Percentiles rank a stretch among this genome's conserved stretches.
Evolutionary conservation across 192 early-diverging fungal species (phyloP).

Genomic region (Diversispora epigaea): DNA sequence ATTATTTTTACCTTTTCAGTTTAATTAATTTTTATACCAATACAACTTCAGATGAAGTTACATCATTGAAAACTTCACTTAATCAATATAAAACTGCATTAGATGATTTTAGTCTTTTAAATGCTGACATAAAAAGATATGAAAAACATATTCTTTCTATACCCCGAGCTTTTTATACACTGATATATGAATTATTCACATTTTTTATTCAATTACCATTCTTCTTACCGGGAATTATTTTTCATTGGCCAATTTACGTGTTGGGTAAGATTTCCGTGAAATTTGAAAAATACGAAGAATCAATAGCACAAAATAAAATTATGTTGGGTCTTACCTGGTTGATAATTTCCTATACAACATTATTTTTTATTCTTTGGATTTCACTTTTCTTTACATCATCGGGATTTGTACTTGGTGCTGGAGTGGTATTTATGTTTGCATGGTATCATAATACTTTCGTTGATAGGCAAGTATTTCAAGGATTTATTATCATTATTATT

Average conservation of each 20-base stretch:
- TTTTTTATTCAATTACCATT: slow-evolving; percentile 40
- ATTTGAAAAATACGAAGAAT: slow-evolving; percentile 47
- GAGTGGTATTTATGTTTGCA: slow-evolving; percentile 36
- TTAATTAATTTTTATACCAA: slow-evolving; percentile 25
- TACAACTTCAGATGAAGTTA: slow-evolving; percentile 22
- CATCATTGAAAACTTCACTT: slow-evolving; percentile 36
- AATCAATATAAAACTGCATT: slow-evolving; percentile 39
- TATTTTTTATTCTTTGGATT: slow-evolving; percentile 45
- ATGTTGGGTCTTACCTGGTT: slow-evolving; percentile 40
- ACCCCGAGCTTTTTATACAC: slow-evolving; percentile 29
- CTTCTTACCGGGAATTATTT: slow-evolving; percentile 44
- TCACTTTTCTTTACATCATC: slow-evolving; percentile 37
- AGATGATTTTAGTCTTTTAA: slow-evolving; percentile 29
- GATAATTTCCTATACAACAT: slow-evolving; percentile 36
- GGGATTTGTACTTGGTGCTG: slow-evolving; percentile 37
- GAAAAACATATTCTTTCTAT: slow-evolving; percentile 38
- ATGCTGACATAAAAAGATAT: slow-evolving; percentile 44
- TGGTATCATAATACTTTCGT: slow-evolving; percentile 46
- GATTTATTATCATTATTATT: too few relatives aligned
- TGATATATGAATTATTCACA: slow-evolving; percentile 31
- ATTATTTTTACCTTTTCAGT: slow-evolving; percentile 3
- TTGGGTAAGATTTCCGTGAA: slow-evolving; percentile 42
- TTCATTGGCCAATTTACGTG: slow-evolving; percentile 46
- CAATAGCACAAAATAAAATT: slow-evolving; percentile 50
- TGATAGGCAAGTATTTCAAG: slow-evolving; percentile 32